Conservation (phyloP, 169 alveolate genomes). For the Eimeria maxima region DNA sequence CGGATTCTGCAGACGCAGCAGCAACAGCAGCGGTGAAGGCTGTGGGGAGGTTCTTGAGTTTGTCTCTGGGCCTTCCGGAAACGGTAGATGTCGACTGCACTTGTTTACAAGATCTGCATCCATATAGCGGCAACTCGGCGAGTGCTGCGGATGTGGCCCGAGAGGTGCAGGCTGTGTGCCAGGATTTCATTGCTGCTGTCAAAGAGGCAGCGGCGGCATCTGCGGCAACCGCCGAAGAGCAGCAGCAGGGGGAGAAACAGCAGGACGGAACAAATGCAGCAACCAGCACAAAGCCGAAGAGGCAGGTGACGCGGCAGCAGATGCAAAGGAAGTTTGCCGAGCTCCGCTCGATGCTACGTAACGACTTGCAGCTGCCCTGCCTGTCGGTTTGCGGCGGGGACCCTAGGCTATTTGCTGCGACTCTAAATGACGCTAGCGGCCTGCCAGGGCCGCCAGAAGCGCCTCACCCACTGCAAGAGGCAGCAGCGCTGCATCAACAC, state of each 20-base stretch:
- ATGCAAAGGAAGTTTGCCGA: slow-evolving; percentile 61
- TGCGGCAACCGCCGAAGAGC: slow-evolving; percentile 12
- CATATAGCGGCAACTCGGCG: slow-evolving; percentile 26
- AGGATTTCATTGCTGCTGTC: slow-evolving; percentile 44
- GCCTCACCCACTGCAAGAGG: slow-evolving; percentile 76
- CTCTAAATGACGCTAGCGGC: slow-evolving; percentile 76
- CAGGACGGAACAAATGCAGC: neutral
- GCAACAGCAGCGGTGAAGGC: slow-evolving; percentile 41
- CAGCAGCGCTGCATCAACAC: slow-evolving; percentile 71
- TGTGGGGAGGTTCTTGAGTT: slow-evolving; percentile 34
- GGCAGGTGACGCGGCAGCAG: slow-evolving; percentile 75
- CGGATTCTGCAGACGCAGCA: neutral
- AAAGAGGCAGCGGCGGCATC: slow-evolving; percentile 63
- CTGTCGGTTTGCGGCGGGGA: slow-evolving; percentile 52
- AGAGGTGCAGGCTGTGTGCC: slow-evolving; percentile 65
- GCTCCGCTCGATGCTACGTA: slow-evolving; percentile 47
- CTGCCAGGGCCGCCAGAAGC: slow-evolving; percentile 60
- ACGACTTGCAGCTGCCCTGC: slow-evolving; percentile 60
- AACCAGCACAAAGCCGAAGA: neutral
- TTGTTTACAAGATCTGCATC: slow-evolving; percentile 14
- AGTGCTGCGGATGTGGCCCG: slow-evolving; percentile 65
- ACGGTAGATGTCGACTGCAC: neutral
- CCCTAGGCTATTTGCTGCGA: slow-evolving; percentile 50
- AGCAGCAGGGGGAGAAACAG: slow-evolving; percentile 37
- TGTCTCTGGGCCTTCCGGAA: slow-evolving; percentile 25